A percentile compares a stretch with the other conserved stretches of the same genome.
These are phyloP conservation scores for Akanthomyces lecanii DNA, from an alignment of 2,329 filamentous ascomycete species.

Conservation along the genomic window DNA sequence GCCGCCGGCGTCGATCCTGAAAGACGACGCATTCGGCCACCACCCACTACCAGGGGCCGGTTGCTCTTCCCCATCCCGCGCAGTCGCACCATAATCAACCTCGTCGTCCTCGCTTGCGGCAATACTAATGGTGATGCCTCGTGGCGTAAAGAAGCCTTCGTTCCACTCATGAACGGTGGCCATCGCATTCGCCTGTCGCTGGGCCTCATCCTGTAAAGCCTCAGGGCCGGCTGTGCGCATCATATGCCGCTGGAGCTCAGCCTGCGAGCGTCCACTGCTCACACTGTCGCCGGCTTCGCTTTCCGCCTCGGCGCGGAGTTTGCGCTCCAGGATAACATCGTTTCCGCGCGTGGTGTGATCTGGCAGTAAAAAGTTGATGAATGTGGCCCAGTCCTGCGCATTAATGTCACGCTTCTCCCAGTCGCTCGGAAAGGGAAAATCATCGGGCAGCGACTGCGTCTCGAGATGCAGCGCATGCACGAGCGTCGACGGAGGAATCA, in stretches of 20 bases:
- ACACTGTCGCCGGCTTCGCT: constrained; percentile 25
- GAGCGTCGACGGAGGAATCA: constrained; percentile 27
- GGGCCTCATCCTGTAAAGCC: constrained; percentile 19
- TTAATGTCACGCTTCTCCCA: constrained; percentile 42
- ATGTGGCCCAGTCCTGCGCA: constrained; percentile 55
- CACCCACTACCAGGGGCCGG: not conserved
- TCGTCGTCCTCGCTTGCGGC: constrained; percentile 19
- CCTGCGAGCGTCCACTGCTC: constrained; percentile 25
- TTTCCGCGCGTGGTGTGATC: constrained; percentile 42
- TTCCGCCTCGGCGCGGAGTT: constrained; percentile 39
- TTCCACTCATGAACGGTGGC: constrained; percentile 53
- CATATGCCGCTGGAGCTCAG: constrained; percentile 40
- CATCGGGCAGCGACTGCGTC: constrained; percentile 34
- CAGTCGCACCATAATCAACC: not conserved
- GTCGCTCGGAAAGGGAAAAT: constrained; percentile 40
- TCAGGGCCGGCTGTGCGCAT: constrained; percentile 25
- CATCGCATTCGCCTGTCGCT: constrained; percentile 31
- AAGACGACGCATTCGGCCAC: constrained; percentile 20
- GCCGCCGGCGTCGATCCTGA: constrained; percentile 41
- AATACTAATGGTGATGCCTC: constrained; percentile 42
- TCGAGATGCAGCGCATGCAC: constrained; percentile 34
- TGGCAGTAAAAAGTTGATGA: constrained; percentile 53
- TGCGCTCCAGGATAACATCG: constrained; percentile 45
- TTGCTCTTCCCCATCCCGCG: constrained; percentile 16
- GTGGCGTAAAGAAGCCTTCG: constrained; percentile 49